Evolutionary conservation across 345 rosid species (phyloP).

Genomic region (Tarenaya hassleriana): DNA sequence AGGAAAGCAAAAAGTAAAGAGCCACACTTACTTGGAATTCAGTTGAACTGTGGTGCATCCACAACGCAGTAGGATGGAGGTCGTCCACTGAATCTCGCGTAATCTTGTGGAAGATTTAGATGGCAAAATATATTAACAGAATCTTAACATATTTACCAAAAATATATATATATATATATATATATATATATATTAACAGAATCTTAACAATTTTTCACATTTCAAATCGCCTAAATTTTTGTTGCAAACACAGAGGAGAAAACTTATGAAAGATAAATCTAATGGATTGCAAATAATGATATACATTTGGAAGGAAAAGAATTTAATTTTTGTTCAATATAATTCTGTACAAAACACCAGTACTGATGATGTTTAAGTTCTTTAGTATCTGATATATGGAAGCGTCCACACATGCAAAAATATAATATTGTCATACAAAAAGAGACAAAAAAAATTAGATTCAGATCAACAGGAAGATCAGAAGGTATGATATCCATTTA

Average conservation of each 20-base stretch:
- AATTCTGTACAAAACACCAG: slow-evolving; percentile 84
- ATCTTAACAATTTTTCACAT: not conserved
- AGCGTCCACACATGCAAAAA: slow-evolving; percentile 94
- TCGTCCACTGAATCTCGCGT: slow-evolving; percentile 95
- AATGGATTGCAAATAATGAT: slow-evolving; percentile 3
- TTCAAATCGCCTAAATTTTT: slow-evolving; percentile 12
- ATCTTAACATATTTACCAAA: too few species aligned
- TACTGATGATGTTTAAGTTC: slow-evolving; percentile 92
- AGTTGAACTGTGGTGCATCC: slow-evolving; percentile 97
- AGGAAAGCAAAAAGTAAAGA: not conserved
- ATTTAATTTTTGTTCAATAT: slow-evolving; percentile 86
- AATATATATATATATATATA: too few species aligned
- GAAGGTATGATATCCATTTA: not conserved
- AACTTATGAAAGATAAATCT: not conserved
- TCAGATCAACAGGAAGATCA: slow-evolving; percentile 8
- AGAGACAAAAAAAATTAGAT: slow-evolving; percentile 20
- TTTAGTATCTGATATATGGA: slow-evolving; percentile 96
- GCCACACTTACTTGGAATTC: slow-evolving; percentile 65
- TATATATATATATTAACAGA: too few species aligned
- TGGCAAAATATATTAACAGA: slow-evolving; percentile 6
- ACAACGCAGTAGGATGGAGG: slow-evolving; percentile 81
- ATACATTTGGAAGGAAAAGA: slow-evolving; percentile 13
- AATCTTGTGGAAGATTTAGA: slow-evolving; percentile 42
- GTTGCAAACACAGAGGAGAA: slow-evolving; percentile 4
- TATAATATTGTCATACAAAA: slow-evolving; percentile 69